Conservation (phyloP, 129 eudicot species). For the Helichrysum umbraculigerum region DNA sequence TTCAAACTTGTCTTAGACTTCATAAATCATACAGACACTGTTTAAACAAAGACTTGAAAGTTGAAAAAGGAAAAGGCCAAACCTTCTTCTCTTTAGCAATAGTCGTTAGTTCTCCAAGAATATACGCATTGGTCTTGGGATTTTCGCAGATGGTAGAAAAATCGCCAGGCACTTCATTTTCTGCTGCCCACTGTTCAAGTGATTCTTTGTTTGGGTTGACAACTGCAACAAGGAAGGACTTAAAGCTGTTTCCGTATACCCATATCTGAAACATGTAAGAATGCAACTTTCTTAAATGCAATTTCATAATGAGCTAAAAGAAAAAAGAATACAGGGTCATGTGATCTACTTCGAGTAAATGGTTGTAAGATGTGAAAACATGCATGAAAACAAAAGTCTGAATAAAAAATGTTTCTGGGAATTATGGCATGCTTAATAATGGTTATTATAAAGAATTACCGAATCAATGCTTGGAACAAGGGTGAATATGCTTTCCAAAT, state of each 20-base stretch:
- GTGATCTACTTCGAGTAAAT: no score
- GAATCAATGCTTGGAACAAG: conserved; percentile 61
- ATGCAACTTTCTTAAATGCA: background rate
- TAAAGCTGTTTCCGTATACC: conserved; percentile 88
- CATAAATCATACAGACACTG: background rate
- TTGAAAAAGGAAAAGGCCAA: background rate
- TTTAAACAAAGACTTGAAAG: background rate
- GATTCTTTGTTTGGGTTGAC: conserved; percentile 73
- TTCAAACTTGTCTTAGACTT: background rate
- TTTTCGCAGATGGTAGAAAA: conserved; percentile 53
- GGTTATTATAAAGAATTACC: conserved; percentile 37
- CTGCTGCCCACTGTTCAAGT: conserved; percentile 80
- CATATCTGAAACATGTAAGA: conserved; percentile 64
- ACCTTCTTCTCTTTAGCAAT: conserved; percentile 89
- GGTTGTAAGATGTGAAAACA: no score
- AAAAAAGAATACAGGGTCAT: no score
- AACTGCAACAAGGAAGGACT: conserved; percentile 87
- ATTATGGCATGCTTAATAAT: no score
- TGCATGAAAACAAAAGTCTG: no score
- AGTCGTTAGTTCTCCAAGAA: conserved; percentile 57
- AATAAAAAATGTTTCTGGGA: no score
- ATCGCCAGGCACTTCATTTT: conserved; percentile 61
- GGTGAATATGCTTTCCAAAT: conserved; percentile 72
- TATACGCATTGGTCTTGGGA: conserved; percentile 57
- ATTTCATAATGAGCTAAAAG: no score